A percentile compares a stretch with the other conserved stretches of the same genome.
phyloP scores from a whole-genome alignment of 2,329 filamentous ascomycete genomes.

The Clonostachys rhizophaga region DNA sequence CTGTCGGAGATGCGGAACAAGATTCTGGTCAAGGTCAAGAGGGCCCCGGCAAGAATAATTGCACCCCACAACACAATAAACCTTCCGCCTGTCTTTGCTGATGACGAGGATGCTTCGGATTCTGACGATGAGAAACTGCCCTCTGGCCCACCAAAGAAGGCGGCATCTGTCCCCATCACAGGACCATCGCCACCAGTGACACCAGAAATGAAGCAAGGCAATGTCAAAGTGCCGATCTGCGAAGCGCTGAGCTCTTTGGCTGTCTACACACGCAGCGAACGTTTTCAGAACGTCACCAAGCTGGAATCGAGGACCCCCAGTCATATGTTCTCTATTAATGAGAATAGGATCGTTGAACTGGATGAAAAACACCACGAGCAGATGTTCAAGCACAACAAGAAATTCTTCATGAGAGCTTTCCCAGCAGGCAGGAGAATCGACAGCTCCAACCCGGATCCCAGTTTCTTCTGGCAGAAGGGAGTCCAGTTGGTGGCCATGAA shows the following conservation, averaged over 20 bases:
- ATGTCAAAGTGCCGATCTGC: conserved; percentile 45
- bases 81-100: conserved; percentile 10
- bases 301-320: conserved; percentile 54
- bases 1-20: conserved; percentile 71
- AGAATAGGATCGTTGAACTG: conserved; percentile 64
- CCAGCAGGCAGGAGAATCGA: conserved; percentile 73
- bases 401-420: conserved; percentile 87
- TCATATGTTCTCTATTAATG: conserved; percentile 85
- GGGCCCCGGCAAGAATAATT: conserved; percentile 31
- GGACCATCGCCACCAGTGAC: neutral
- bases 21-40: conserved; percentile 81
- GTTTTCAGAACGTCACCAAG: conserved; percentile 69
- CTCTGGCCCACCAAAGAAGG: conserved; percentile 1
- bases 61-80: conserved; percentile 17
- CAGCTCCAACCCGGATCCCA: conserved; percentile 93
- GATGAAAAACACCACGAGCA: conserved; percentile 61
- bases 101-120: conserved; percentile 31
- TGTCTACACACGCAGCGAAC: conserved; percentile 82
- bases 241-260: conserved; percentile 69
- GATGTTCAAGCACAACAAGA: conserved; percentile 83
- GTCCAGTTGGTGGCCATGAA: conserved; percentile 98
- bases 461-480: conserved; percentile 85
- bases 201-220: neutral
- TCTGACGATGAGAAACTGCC: conserved; percentile 36
- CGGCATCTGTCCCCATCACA: neutral